Base-by-base conservation (phyloP, 192 early-diverging fungal species). In the Phlyctochytrium arcticum region DNA sequence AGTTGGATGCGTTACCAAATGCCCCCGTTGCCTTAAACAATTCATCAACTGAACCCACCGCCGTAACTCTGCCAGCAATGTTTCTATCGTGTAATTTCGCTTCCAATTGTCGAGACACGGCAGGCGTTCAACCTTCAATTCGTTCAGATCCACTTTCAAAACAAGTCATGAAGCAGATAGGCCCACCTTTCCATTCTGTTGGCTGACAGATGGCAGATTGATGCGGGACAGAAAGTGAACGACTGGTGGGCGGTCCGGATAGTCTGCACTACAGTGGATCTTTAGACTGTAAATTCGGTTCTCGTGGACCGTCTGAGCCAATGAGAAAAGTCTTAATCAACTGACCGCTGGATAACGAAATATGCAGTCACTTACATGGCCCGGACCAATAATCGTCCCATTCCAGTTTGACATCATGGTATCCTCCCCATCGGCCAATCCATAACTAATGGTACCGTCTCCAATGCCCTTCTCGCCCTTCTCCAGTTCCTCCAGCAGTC, bases 381-480 rank as follows among this genome's bases (percentile, higher is more conserved):
- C 77, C 53, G 59, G 93, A 8, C 94, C 94, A 51, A 98, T 85
- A 63, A 97, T 97, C 46, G 95, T 95, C 7, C 89, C 96, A 60
- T 94, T 88, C 96, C 96, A 99, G 60, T 87, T 73, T 35, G 82
- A 80, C 89, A 96, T 86, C 61, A 83, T 68, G 3, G 86, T 70
- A 72, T 93, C 89, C 55, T 95, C 94, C 15, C 79, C 75, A 63
- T 95, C 85, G 29, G 83, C 80, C 36, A 99, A 81, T 30, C 96
- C 96, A 73, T 98, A 99, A 70, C 88, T 91, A 78, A 89, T 91
- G 34, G 89, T 88, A 7, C 93, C 94, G 74, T 96, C 95, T 53
- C 95, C 92, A 70, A 89, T 84, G 42, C 92, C 92, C 80, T 99
- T 98, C 68, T 96, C 95, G 47, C 92, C 93, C 76, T 93, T 92